phyloP scores from a whole-genome alignment of 495 filamentous ascomycete species.

The Copromyces sp. region DNA sequence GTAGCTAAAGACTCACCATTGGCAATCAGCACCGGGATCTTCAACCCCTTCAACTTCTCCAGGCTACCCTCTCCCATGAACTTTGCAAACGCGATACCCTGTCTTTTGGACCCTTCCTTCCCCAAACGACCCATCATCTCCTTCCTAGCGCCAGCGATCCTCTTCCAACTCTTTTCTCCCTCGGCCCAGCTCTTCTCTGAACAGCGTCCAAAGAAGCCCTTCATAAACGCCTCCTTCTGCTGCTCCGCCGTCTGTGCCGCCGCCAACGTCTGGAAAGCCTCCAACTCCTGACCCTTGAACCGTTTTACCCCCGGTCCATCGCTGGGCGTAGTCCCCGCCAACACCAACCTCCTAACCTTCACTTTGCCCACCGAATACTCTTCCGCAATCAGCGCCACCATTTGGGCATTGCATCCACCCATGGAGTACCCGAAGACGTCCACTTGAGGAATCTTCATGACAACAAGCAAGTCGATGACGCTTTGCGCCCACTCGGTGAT shows the following conservation, averaged over 20 bases:
- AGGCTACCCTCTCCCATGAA: constrained; percentile 17
- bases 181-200: constrained; percentile 11
- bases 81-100: constrained; percentile 12
- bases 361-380: neutral
- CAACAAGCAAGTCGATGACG: constrained; percentile 48
- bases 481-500: constrained; percentile 39
- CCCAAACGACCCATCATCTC: constrained; percentile 9
- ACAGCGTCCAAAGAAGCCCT: constrained; percentile 9
- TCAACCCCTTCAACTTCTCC: constrained; percentile 17
- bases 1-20: constrained; percentile 16
- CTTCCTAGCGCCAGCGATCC: constrained; percentile 7
- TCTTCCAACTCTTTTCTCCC: constrained; percentile 13
- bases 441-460: constrained; percentile 51
- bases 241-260: constrained; percentile 6
- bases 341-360: constrained; percentile 14
- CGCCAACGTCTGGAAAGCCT: constrained; percentile 1
- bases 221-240: constrained; percentile 6
- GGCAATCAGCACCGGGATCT: constrained; percentile 24
- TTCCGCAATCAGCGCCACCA: constrained; percentile 11
- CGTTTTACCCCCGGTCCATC: constrained; percentile 1
- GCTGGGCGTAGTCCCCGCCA: constrained; percentile 18
- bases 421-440: constrained; percentile 24
- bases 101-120: constrained; percentile 13
- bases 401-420: constrained; percentile 20
- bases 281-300: constrained; percentile 2